Conservation (phyloP, 192 early-diverging fungal genomes). For the Thamnidium elegans region DNA sequence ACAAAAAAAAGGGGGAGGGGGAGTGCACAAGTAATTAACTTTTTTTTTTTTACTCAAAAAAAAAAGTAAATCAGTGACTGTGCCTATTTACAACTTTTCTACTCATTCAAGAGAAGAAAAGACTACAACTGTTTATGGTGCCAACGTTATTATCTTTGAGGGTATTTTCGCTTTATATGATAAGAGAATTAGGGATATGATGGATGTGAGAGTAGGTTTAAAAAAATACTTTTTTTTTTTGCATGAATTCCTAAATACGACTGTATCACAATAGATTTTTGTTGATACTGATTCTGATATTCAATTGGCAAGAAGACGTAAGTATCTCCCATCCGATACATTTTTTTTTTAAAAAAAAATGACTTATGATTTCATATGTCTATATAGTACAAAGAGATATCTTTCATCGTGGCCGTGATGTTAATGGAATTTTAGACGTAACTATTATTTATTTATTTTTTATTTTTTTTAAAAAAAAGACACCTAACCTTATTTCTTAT, state of each 20-base stretch:
- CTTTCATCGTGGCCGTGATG: slow-evolving; percentile 83
- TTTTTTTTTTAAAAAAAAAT: background rate
- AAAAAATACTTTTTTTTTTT: background rate
- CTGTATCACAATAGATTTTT: slow-evolving; percentile 64
- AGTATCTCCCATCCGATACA: slow-evolving; percentile 14
- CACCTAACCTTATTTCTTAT: background rate
- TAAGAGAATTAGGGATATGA: slow-evolving; percentile 69
- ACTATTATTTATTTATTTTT: background rate
- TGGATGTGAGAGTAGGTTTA: slow-evolving; percentile 70
- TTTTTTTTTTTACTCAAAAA: no score
- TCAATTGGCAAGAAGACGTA: slow-evolving; percentile 81
- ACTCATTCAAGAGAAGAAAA: slow-evolving; percentile 78
- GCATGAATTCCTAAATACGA: background rate
- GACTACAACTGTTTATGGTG: slow-evolving; percentile 80
- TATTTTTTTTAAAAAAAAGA: background rate
- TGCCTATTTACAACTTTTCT: slow-evolving; percentile 91
- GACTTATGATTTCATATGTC: background rate
- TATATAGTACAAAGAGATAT: slow-evolving; percentile 85
- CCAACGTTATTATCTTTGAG: slow-evolving; percentile 95
- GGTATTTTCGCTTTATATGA: slow-evolving; percentile 97
- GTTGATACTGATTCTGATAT: slow-evolving; percentile 95
- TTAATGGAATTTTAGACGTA: slow-evolving; percentile 76
- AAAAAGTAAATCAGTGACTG: slow-evolving; percentile 60
- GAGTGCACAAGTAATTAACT: background rate
- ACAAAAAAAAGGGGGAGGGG: background rate